Evolutionary conservation across 306 rosid species (phyloP).

Genomic region (Cajanus cajan): DNA sequence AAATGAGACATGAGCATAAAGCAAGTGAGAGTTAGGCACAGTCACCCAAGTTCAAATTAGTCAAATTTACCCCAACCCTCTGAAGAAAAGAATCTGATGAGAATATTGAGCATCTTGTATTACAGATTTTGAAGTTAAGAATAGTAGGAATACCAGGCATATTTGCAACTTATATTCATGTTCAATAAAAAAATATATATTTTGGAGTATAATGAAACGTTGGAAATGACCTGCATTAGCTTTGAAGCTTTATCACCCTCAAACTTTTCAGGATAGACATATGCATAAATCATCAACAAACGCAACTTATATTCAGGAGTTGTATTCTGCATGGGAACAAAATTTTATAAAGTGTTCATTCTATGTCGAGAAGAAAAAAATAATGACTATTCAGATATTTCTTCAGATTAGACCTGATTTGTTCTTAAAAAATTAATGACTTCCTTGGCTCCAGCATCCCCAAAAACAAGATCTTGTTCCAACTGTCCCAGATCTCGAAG

Average conservation of each 20-base stretch:
- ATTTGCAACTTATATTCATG: conserved; percentile 9
- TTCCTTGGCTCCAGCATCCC: conserved; percentile 94
- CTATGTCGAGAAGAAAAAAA: conserved; percentile 7
- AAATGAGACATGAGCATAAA: background rate
- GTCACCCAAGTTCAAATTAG: background rate
- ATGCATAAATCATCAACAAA: conserved; percentile 85
- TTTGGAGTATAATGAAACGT: background rate
- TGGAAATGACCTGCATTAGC: conserved; percentile 79
- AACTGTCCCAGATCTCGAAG: conserved; percentile 90
- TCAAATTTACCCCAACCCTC: conserved; percentile 12
- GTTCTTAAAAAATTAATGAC: conserved; percentile 76
- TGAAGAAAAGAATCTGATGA: conserved; percentile 9
- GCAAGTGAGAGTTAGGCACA: background rate
- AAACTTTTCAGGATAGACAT: conserved; percentile 85
- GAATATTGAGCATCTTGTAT: conserved; percentile 10
- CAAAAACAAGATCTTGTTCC: conserved; percentile 98
- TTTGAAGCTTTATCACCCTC: conserved; percentile 86
- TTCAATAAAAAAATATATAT: background rate
- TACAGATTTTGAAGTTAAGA: background rate
- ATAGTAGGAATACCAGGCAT: background rate
- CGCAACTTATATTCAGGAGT: conserved; percentile 84
- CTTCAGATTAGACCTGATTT: conserved; percentile 63
- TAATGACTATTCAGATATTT: conserved; percentile 3
- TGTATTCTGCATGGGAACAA: conserved; percentile 50
- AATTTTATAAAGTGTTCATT: background rate